Evolutionary conservation across 345 rosid genomes (phyloP).

Genomic region (Arabidopsis suecica): DNA sequence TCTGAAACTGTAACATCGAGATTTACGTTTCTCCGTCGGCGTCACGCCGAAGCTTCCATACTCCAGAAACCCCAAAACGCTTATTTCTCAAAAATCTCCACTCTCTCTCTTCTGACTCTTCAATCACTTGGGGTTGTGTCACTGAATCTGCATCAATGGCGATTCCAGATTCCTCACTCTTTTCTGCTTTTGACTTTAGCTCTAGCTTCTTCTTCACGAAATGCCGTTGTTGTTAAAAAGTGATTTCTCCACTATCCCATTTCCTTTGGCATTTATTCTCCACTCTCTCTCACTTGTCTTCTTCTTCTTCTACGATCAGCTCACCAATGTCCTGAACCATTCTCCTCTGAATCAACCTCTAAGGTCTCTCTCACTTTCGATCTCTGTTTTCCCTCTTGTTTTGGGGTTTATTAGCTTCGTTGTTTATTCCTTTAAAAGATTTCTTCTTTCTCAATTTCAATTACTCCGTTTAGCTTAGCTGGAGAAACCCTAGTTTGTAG

Average conservation of each 20-base stretch:
- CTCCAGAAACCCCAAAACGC: conserved; percentile 29
- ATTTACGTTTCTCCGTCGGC: conserved; percentile 50
- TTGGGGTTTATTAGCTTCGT: conserved; percentile 6
- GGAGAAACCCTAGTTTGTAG: conserved; percentile 38
- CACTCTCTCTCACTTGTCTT: conserved; percentile 30
- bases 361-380: conserved; percentile 31
- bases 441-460: neutral
- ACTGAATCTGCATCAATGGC: conserved; percentile 45
- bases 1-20: conserved; percentile 49
- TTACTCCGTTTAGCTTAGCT: conserved; percentile 27
- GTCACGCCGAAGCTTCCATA: conserved; percentile 46
- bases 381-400: conserved; percentile 3
- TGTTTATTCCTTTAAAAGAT: neutral
- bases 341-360: conserved; percentile 31
- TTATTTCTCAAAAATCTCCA: conserved; percentile 3
- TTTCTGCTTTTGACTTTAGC: conserved; percentile 36
- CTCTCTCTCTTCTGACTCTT: conserved; percentile 26
- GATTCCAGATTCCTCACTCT: conserved; percentile 44
- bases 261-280: conserved; percentile 36
- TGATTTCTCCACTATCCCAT: conserved; percentile 31
- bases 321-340: conserved; percentile 19
- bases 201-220: conserved; percentile 45
- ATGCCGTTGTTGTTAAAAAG: conserved; percentile 48
- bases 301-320: conserved; percentile 37
- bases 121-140: conserved; percentile 16